Evolutionary conservation across 139 green algal species (phyloP), one percentile per base, ranked within the genome.

Genomic region (Coccomyxa sp.): DNA sequence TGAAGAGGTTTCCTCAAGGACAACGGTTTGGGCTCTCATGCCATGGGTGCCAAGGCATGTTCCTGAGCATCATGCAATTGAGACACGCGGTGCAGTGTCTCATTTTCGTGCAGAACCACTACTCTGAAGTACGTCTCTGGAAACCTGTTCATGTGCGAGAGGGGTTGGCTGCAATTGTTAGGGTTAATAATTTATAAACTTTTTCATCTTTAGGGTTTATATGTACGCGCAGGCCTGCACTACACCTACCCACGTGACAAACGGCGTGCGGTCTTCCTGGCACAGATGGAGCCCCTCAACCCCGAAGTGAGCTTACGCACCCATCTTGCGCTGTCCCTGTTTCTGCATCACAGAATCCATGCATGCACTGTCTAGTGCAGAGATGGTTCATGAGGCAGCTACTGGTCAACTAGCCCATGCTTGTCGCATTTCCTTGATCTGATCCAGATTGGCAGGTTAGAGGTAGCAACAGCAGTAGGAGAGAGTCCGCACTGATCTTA

Each of bases 201-300:
- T 25, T 71, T 15, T 28, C 63, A 25, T 21, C 1, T 71, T 11
- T 9, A 71, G 18, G 18, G 63, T 71, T 21, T 25, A 28, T 21
- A 25, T 71, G 9, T 25, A 21, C 21, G 63, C 21, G 63, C 63
- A 71, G 63, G 18, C 18, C 63, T 92, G 66, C 88, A 92, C 76
- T 86, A 68, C 18, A 92, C 89, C 0, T 92, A 92, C 74, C 88
- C 88, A 0, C 71, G 79, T 0, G 89, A 91, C 81, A 88, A 81
- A 74, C 63, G 31, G 63, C 63, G 63, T 21, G 63, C 63, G 1
- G 1, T 15, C 18, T 21, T 28, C 18, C 63, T 71, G 18, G 63
- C 63, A 71, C 18, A 25, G 63, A 25, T 28, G 63, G 63, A 71
- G 63, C 63, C 63, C 21, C 21, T 71, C 63, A 71, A 71, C 21